Evolutionary conservation across 805 yeast species (phyloP).

Genomic region (Metschnikowia anglica): DNA sequence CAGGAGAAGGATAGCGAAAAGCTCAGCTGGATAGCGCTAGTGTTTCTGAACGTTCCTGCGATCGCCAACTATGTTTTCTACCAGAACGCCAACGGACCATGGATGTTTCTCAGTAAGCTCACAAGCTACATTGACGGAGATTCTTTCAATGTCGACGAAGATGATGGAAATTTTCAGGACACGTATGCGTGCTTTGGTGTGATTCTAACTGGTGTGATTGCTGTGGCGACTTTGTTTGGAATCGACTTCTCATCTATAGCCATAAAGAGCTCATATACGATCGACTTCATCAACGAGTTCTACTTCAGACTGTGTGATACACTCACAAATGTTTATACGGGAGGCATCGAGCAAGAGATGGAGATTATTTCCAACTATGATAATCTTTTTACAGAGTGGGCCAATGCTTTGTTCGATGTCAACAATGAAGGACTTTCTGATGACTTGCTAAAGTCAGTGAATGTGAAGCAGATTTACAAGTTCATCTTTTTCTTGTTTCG

Average conservation of each 20-base stretch:
- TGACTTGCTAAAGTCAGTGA: conserved; percentile 65
- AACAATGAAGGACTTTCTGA: conserved; percentile 74
- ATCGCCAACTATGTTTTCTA: conserved; percentile 18
- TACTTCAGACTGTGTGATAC: conserved; percentile 32
- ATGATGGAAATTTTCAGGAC: conserved; percentile 63
- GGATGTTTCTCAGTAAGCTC: conserved; percentile 24
- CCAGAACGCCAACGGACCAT: conserved; percentile 17
- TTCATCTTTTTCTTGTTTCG: conserved; percentile 73
- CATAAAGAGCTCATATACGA: conserved; percentile 31
- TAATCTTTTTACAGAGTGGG: conserved; percentile 61
- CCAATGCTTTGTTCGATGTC: conserved; percentile 71
- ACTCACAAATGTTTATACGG: conserved; percentile 24
- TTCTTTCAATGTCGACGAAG: conserved; percentile 40
- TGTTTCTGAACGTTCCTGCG: conserved; percentile 16
- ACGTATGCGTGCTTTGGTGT: conserved; percentile 67
- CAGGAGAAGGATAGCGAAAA: conserved; percentile 24
- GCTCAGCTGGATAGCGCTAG: conserved; percentile 26
- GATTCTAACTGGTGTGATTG: conserved; percentile 38
- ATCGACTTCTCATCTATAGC: conserved; percentile 27
- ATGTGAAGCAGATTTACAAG: conserved; percentile 63
- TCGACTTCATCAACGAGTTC: conserved; percentile 36
- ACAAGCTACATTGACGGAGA: conserved; percentile 22
- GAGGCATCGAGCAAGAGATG: conserved; percentile 27
- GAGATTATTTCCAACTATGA: conserved; percentile 35
- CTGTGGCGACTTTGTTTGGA: conserved; percentile 27